Conservation (phyloP, 2,329 filamentous ascomycete genomes). For the Colletotrichum gloeosporioides region DNA sequence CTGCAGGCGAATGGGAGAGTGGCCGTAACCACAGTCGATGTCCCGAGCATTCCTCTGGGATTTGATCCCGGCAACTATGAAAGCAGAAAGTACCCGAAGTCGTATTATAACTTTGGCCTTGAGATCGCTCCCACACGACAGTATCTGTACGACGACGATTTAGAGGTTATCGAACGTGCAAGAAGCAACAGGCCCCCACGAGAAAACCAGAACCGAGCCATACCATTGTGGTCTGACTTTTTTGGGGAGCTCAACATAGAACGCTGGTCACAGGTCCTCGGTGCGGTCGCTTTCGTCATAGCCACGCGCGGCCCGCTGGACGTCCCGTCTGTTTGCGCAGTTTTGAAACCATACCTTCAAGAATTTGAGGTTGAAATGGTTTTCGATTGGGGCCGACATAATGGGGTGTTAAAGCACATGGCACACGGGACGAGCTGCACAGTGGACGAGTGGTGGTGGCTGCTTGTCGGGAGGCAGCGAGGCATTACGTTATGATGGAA, state of each 20-base stretch:
- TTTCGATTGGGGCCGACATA: slow-evolving; percentile 61
- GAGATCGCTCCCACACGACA: slow-evolving; percentile 60
- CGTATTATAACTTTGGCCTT: slow-evolving; percentile 68
- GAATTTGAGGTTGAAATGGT: slow-evolving; percentile 66
- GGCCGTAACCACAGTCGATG: slow-evolving; percentile 55
- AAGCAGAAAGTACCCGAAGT: slow-evolving; percentile 70
- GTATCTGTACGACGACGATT: slow-evolving; percentile 63
- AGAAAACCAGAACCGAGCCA: slow-evolving; percentile 47
- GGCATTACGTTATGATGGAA: neutral
- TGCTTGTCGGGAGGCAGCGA: slow-evolving; percentile 51
- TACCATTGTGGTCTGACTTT: slow-evolving; percentile 78
- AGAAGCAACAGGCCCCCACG: slow-evolving; percentile 44
- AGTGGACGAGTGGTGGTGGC: slow-evolving; percentile 73
- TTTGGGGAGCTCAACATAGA: slow-evolving; percentile 62
- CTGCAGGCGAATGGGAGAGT: slow-evolving; percentile 66
- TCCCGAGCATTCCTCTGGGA: slow-evolving; percentile 70
- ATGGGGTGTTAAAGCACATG: slow-evolving; percentile 55
- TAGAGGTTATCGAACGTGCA: slow-evolving; percentile 44
- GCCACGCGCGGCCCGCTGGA: slow-evolving; percentile 66
- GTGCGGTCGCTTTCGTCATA: slow-evolving; percentile 66
- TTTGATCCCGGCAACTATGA: slow-evolving; percentile 76
- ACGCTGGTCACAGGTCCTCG: slow-evolving; percentile 69
- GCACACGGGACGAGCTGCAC: slow-evolving; percentile 45
- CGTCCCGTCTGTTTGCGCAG: slow-evolving; percentile 55
- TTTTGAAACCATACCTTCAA: slow-evolving; percentile 64